Evolutionary conservation across 2,329 filamentous ascomycete genomes (phyloP).

Genomic region (Botrytis hyacinthi): DNA sequence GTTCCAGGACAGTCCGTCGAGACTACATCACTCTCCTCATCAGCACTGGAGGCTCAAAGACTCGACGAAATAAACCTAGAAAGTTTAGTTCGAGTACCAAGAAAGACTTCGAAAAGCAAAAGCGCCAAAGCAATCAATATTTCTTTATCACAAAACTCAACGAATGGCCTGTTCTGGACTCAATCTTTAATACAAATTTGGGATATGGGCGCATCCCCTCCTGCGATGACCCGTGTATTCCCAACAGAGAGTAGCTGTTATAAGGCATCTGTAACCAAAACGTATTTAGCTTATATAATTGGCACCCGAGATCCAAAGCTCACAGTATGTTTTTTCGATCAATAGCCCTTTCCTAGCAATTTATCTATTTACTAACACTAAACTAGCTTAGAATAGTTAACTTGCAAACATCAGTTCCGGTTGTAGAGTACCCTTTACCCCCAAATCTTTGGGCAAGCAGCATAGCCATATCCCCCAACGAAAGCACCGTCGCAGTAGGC

Average conservation of each 20-base stretch:
- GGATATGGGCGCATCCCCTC: constrained; percentile 42
- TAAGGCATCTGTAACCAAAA: constrained; percentile 41
- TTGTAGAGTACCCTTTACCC: constrained; percentile 43
- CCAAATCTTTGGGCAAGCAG: constrained; percentile 43
- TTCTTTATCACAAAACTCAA: constrained; percentile 42
- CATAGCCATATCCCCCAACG: constrained; percentile 42
- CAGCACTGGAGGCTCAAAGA: constrained; percentile 39
- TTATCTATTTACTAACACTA: neutral
- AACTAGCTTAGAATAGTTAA: constrained; percentile 43
- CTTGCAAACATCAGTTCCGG: constrained; percentile 37
- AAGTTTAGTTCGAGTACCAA: constrained; percentile 33
- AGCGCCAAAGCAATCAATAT: constrained; percentile 40
- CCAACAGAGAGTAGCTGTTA: constrained; percentile 43
- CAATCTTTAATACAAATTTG: constrained; percentile 42
- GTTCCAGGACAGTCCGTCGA: constrained; percentile 36
- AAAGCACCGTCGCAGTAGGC: constrained; percentile 44
- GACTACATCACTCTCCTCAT: constrained; percentile 42
- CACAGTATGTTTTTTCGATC: constrained; percentile 37
- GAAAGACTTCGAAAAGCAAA: constrained; percentile 38
- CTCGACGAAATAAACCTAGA: constrained; percentile 43
- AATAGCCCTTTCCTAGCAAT: neutral
- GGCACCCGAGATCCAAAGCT: constrained; percentile 44
- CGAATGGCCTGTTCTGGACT: constrained; percentile 43
- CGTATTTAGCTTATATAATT: constrained; percentile 43
- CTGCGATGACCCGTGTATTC: constrained; percentile 39